Conservation (phyloP, 2,329 filamentous ascomycete species). For the Coniochaeta hoffmannii region DNA sequence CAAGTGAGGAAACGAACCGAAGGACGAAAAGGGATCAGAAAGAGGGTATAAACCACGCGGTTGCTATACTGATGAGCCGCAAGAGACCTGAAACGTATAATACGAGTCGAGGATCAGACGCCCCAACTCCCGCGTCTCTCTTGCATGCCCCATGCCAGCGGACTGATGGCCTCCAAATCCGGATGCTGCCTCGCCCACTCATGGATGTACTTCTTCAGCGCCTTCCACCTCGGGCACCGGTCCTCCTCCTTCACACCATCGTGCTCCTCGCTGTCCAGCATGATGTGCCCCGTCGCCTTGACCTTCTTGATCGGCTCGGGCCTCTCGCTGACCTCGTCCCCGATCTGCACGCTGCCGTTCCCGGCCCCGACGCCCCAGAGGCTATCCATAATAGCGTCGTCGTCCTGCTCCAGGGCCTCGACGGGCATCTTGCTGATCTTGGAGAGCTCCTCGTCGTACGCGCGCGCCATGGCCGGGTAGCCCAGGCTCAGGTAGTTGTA, state of each 20-base stretch:
- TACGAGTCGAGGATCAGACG: constrained; percentile 32
- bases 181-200: constrained; percentile 91
- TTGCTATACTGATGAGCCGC: not conserved
- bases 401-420: constrained; percentile 63
- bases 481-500: constrained; percentile 95
- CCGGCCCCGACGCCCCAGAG: constrained; percentile 17
- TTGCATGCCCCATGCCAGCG: constrained; percentile 60
- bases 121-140: constrained; percentile 68
- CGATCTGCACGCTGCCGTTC: not conserved
- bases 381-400: constrained; percentile 45
- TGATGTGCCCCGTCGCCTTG: constrained; percentile 68
- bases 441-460: constrained; percentile 77
- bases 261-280: constrained; percentile 45
- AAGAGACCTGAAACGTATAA: not conserved
- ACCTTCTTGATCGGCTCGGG: constrained; percentile 19
- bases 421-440: constrained; percentile 69
- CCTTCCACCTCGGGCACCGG: constrained; percentile 70
- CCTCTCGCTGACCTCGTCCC: not conserved
- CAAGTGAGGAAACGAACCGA: not conserved
- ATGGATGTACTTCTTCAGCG: constrained; percentile 72
- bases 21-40: not conserved
- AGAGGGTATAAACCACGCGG: not conserved
- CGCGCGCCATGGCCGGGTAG: constrained; percentile 76
- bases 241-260: constrained; percentile 29
- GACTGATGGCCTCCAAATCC: constrained; percentile 53